Percentiles rank a stretch among this genome's conserved stretches.
phyloP scores from a whole-genome alignment of 805 yeast species.

The Alloascoidea hylecoeti region DNA sequence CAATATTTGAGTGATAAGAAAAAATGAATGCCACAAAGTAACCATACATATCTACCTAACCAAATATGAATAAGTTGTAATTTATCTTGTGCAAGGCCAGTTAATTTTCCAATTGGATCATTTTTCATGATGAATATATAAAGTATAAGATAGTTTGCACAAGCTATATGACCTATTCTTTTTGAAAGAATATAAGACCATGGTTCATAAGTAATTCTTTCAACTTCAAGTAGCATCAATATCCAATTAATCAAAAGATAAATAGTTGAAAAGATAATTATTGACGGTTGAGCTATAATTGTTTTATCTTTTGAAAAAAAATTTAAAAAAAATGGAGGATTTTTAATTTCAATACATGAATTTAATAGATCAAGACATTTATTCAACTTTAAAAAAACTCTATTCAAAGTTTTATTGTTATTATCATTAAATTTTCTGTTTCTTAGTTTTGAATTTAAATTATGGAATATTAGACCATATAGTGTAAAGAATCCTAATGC shows the following conservation, averaged over 20 bases:
- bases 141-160: constrained; percentile 25
- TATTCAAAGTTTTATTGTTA: too few species aligned
- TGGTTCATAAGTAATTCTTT: constrained; percentile 25
- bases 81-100: constrained; percentile 28
- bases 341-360: too few species aligned
- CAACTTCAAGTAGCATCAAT: constrained; percentile 19
- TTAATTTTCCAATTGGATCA: constrained; percentile 21
- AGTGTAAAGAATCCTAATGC: background rate
- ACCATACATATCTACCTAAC: constrained; percentile 26
- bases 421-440: too few species aligned
- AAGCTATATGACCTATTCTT: constrained; percentile 24
- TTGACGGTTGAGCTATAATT: constrained; percentile 26
- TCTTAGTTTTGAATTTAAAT: background rate
- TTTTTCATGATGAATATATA: constrained; percentile 24
- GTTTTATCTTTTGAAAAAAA: too few species aligned
- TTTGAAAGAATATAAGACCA: constrained; percentile 25
- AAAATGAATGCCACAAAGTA: constrained; percentile 22
- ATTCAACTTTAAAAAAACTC: too few species aligned
- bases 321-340: too few species aligned
- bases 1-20: constrained; percentile 22
- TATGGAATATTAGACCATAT: background rate
- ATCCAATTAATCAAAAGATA: constrained; percentile 18
- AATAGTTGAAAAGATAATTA: constrained; percentile 15
- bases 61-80: constrained; percentile 26
- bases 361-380: too few species aligned